Percentiles rank a stretch among this genome's conserved stretches.
Evolutionary conservation across 495 filamentous ascomycete genomes (phyloP).

Genomic region (Trypethelium eluteriae): DNA sequence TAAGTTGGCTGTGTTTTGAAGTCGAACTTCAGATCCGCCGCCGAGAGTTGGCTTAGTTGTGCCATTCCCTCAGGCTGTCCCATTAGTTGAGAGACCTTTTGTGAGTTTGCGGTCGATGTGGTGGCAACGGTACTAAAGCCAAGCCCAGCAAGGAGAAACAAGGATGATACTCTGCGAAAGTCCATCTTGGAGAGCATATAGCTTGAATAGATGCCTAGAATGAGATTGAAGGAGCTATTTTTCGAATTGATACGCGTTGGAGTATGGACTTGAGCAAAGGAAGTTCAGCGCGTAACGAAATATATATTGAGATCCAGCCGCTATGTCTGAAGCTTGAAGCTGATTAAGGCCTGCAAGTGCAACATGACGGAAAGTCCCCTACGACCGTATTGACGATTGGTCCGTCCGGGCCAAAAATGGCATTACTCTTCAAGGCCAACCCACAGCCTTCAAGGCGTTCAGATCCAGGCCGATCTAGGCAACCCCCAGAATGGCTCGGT

Average conservation of each 20-base stretch:
- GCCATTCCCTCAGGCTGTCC: neutral
- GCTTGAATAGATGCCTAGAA: neutral
- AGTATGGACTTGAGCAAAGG: no score
- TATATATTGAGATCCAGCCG: neutral
- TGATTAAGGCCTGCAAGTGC: no score
- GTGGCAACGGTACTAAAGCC: neutral
- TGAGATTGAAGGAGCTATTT: neutral
- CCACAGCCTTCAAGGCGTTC: no score
- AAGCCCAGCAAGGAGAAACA: neutral
- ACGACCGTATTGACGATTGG: no score
- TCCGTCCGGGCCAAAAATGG: no score
- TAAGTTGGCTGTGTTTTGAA: slow-evolving; percentile 33
- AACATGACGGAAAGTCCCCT: no score
- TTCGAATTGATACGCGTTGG: neutral
- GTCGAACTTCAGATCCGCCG: slow-evolving; percentile 31
- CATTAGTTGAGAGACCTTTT: neutral
- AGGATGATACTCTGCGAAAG: neutral
- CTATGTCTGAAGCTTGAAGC: no score
- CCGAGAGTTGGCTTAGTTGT: neutral
- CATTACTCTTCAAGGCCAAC: no score
- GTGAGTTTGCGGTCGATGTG: neutral
- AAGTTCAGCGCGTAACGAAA: neutral
- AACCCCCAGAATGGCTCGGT: no score
- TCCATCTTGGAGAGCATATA: neutral
- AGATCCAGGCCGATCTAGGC: no score